A percentile compares a stretch with the other conserved stretches of the same genome.
Evolutionary conservation across 2,329 filamentous ascomycete genomes (phyloP).

Genomic region (Phyllosticta citriasiana): DNA sequence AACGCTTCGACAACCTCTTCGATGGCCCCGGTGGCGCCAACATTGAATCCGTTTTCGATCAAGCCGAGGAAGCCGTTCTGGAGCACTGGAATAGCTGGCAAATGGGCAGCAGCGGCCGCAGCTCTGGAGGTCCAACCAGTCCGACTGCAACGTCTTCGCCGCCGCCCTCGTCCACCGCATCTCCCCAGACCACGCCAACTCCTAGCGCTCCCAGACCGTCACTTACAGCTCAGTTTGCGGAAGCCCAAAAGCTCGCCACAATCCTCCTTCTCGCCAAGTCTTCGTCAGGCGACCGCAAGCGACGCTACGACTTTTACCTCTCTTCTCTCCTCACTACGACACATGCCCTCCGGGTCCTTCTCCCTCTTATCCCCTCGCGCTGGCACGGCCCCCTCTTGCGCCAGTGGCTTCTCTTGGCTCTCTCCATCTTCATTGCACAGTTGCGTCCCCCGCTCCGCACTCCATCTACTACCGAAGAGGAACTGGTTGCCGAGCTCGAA

Average conservation of each 20-base stretch:
- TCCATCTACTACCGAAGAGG: neutral
- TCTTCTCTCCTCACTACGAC: constrained; percentile 75
- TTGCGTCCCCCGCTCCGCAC: constrained; percentile 46
- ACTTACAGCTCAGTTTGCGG: constrained; percentile 61
- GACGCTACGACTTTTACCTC: constrained; percentile 70
- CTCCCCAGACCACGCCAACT: constrained; percentile 1
- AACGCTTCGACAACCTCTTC: constrained; percentile 59
- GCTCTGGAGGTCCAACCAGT: constrained; percentile 1
- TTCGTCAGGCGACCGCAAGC: constrained; percentile 22
- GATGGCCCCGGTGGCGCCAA: constrained; percentile 50
- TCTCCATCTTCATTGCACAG: constrained; percentile 68
- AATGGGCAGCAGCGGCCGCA: neutral
- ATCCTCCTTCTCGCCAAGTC: constrained; percentile 53
- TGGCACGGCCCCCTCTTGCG: constrained; percentile 66
- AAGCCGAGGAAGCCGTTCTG: constrained; percentile 60
- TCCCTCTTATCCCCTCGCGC: constrained; percentile 64
- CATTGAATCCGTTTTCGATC: constrained; percentile 55
- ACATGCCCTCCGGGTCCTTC: constrained; percentile 76
- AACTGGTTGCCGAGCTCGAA: constrained; percentile 52
- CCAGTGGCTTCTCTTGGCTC: constrained; percentile 81
- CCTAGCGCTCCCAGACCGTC: constrained; percentile 11
- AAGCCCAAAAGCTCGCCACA: constrained; percentile 50
- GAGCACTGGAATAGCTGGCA: constrained; percentile 91
- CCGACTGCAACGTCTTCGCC: neutral
- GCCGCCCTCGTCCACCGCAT: neutral